These are phyloP conservation scores for Blastomyces gilchristii DNA, from an alignment of 2,329 filamentous ascomycete species.

Conservation along the genomic window DNA sequence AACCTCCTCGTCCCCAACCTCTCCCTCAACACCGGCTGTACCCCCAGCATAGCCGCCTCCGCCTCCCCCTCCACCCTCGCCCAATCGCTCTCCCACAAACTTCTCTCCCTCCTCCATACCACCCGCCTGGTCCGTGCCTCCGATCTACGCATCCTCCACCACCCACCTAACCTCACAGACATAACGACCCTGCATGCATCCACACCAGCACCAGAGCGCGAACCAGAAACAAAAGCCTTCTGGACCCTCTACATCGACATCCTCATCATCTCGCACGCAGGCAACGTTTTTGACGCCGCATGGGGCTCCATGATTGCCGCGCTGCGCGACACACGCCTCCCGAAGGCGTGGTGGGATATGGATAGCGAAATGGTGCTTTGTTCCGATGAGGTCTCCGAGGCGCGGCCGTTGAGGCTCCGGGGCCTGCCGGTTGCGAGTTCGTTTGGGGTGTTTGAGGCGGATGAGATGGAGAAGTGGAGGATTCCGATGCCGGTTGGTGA, in stretches of 20 bases:
- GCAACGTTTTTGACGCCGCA: slow-evolving; percentile 81
- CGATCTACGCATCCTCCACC: slow-evolving; percentile 64
- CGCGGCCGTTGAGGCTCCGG: slow-evolving; percentile 48
- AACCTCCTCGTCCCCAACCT: slow-evolving; percentile 86
- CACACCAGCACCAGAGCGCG: slow-evolving; percentile 15
- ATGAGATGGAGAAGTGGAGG: slow-evolving; percentile 32
- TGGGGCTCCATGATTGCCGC: slow-evolving; percentile 80
- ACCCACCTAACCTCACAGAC: slow-evolving; percentile 28
- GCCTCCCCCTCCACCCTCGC: slow-evolving; percentile 68
- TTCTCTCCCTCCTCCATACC: slow-evolving; percentile 65
- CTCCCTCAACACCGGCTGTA: slow-evolving; percentile 81
- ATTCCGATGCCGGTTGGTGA: slow-evolving; percentile 28
- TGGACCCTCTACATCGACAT: slow-evolving; percentile 94
- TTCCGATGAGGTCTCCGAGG: slow-evolving; percentile 47
- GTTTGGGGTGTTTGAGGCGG: slow-evolving; percentile 65
- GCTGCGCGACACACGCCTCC: slow-evolving; percentile 64
- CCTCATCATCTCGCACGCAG: slow-evolving; percentile 87
- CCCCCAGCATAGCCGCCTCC: slow-evolving; percentile 74
- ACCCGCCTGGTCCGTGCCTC: slow-evolving; percentile 55
- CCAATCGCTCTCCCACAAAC: slow-evolving; percentile 71
- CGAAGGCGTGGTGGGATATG: slow-evolving; percentile 69
- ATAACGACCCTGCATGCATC: slow-evolving; percentile 19
- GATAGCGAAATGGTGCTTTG: slow-evolving; percentile 74
- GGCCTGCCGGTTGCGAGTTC: slow-evolving; percentile 66
- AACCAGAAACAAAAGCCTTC: slow-evolving; percentile 62